A percentile compares a stretch with the other conserved stretches of the same genome.
Conservation (phyloP, 1,139 yeast genomes). For the Debaryomyces sp. region DNA sequence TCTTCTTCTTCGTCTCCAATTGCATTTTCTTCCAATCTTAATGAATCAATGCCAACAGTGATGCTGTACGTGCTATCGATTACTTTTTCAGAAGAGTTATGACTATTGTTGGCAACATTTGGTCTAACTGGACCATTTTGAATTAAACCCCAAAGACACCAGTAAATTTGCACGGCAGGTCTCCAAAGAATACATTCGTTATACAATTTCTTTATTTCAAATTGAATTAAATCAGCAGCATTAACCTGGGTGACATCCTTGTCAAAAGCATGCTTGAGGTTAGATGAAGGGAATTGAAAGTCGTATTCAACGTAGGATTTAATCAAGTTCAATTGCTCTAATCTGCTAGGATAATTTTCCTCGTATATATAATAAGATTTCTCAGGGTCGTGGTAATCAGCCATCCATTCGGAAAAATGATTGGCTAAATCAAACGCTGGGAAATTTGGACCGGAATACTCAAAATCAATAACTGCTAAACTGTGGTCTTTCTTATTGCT, state of each 20-base stretch:
- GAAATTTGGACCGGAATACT: constrained; percentile 88
- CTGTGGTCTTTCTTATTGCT: constrained; percentile 59
- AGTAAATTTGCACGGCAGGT: constrained; percentile 72
- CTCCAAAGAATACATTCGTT: constrained; percentile 80
- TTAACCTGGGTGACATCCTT: constrained; percentile 21
- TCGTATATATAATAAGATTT: constrained; percentile 60
- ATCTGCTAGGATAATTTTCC: constrained; percentile 62
- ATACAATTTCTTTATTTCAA: constrained; percentile 58
- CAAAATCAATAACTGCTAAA: constrained; percentile 93
- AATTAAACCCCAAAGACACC: constrained; percentile 93
- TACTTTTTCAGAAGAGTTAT: constrained; percentile 29
- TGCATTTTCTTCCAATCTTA: constrained; percentile 27
- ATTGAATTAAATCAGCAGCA: constrained; percentile 40
- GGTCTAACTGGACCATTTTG: constrained; percentile 57
- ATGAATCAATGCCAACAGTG: constrained; percentile 35
- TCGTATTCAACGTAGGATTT: constrained; percentile 70
- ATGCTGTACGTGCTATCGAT: constrained; percentile 44
- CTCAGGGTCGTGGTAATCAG: constrained; percentile 76
- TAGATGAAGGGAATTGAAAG: constrained; percentile 42
- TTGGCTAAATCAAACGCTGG: constrained; percentile 91
- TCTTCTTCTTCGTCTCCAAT: constrained; percentile 29
- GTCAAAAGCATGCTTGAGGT: constrained; percentile 24
- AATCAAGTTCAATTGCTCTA: constrained; percentile 71
- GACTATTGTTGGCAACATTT: constrained; percentile 13
- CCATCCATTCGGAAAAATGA: constrained; percentile 95